Conservation (phyloP, 2,329 filamentous ascomycete species). For the Emmonsiellopsis sp. region DNA sequence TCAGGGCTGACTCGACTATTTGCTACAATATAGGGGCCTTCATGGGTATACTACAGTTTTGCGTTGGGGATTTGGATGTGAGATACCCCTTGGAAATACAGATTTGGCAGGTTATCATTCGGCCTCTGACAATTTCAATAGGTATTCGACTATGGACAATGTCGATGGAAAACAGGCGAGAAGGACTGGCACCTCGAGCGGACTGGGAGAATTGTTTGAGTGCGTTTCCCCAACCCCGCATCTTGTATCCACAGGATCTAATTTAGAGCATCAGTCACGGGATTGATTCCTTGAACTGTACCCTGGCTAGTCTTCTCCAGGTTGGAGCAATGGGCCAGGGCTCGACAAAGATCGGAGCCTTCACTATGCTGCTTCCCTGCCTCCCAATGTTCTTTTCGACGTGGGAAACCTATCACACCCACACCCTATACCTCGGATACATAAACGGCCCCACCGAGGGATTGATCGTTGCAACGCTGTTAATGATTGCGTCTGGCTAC, state of each 20-base stretch:
- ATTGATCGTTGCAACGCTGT: conserved; percentile 71
- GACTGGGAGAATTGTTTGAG: conserved; percentile 93
- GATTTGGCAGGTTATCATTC: not conserved
- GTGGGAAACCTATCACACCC: conserved; percentile 98
- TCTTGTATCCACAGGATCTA: conserved; percentile 6
- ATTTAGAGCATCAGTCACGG: conserved; percentile 54
- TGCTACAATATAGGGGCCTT: conserved; percentile 52
- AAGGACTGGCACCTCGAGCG: conserved; percentile 87
- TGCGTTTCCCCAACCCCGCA: conserved; percentile 26
- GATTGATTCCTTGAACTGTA: conserved; percentile 97
- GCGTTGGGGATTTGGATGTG: conserved; percentile 92
- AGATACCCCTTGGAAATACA: conserved; percentile 11
- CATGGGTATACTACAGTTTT: conserved; percentile 94
- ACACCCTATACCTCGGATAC: conserved; percentile 89
- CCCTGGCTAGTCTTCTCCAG: conserved; percentile 79
- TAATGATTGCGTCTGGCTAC: conserved; percentile 81
- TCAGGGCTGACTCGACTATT: conserved; percentile 8
- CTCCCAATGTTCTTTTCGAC: conserved; percentile 99
- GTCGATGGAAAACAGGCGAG: conserved; percentile 96
- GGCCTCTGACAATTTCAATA: conserved; percentile 13
- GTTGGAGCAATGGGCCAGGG: conserved; percentile 90
- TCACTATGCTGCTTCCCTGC: conserved; percentile 83
- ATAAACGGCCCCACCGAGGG: conserved; percentile 98
- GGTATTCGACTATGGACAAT: conserved; percentile 96
- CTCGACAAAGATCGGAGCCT: conserved; percentile 71